A percentile compares a stretch with the other conserved stretches of the same genome.
phyloP scores from a whole-genome alignment of 306 rosid genomes.

The Acacia crassicarpa region DNA sequence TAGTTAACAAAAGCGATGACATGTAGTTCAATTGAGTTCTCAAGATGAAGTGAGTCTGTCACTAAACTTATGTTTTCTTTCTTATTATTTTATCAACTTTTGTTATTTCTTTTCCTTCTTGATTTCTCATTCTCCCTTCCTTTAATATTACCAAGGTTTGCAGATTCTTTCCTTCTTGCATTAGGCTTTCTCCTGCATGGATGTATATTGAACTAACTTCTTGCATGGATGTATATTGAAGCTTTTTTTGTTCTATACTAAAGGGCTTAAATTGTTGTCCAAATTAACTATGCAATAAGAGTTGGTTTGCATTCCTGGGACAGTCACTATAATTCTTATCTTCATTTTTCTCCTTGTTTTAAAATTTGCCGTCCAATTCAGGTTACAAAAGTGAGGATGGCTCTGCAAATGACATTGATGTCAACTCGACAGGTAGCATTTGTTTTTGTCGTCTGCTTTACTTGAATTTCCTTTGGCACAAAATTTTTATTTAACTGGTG shows the following conservation, averaged over 20 bases:
- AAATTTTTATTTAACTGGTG: background rate
- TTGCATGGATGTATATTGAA: background rate
- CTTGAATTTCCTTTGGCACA: slow-evolving; percentile 15
- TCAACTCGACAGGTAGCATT: slow-evolving; percentile 53
- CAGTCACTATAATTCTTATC: background rate
- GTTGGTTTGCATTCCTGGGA: background rate
- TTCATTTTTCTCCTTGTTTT: background rate
- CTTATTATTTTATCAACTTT: too few species aligned
- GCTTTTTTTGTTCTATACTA: background rate
- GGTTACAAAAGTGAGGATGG: slow-evolving; percentile 79
- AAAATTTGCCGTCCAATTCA: slow-evolving; percentile 24
- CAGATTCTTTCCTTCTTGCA: too few species aligned
- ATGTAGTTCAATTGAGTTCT: too few species aligned
- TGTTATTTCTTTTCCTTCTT: too few species aligned
- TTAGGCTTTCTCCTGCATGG: background rate
- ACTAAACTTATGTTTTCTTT: too few species aligned
- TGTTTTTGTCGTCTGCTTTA: slow-evolving; percentile 17
- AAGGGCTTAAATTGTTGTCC: background rate
- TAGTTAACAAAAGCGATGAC: too few species aligned
- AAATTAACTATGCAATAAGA: background rate
- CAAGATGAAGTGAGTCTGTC: too few species aligned
- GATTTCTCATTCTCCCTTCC: too few species aligned
- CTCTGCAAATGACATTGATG: slow-evolving; percentile 60
- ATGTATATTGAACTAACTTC: background rate
- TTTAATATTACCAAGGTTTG: too few species aligned